Conservation (phyloP, 2,329 filamentous ascomycete species). For the Myrmaecium sp. region DNA sequence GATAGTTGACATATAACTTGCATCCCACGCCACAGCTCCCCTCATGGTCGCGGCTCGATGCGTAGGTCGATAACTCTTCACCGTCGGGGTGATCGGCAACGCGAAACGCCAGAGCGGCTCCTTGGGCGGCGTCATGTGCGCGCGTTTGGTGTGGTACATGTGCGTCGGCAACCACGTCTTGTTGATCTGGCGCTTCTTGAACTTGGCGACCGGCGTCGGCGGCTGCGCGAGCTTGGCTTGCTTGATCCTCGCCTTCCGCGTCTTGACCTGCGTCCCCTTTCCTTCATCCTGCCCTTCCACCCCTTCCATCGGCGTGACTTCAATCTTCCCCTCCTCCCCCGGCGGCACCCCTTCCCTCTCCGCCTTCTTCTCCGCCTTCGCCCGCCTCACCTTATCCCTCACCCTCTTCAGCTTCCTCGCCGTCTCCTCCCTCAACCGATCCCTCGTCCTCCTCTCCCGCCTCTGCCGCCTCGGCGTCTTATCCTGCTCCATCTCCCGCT, state of each 20-base stretch:
- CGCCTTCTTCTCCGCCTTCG: conserved; percentile 22
- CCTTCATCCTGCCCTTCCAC: conserved; percentile 13
- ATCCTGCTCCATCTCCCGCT: conserved; percentile 64
- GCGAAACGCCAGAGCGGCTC: conserved; percentile 82
- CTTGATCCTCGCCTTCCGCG: conserved; percentile 46
- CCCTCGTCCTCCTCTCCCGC: conserved; percentile 40
- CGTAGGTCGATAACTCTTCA: conserved; percentile 77
- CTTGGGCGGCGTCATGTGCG: conserved; percentile 66
- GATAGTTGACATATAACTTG: conserved; percentile 84
- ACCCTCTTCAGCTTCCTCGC: conserved; percentile 53
- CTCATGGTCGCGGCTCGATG: conserved; percentile 61
- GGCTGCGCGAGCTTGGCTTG: conserved; percentile 50
- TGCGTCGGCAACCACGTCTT: conserved; percentile 96
- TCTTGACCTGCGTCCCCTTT: conserved; percentile 10
- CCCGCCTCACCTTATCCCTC: conserved; percentile 28
- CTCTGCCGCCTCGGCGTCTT: conserved; percentile 70
- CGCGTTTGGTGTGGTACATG: conserved; percentile 81
- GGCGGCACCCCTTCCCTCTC: conserved; percentile 12
- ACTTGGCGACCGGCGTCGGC: conserved; percentile 47
- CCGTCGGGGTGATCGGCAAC: conserved; percentile 66
- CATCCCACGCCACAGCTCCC: conserved; percentile 79
- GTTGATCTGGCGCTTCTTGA: conserved; percentile 66
- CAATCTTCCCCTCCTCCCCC: conserved; percentile 14
- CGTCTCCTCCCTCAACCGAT: conserved; percentile 54
- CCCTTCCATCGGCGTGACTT: conserved; percentile 16